Conservation (phyloP, 1,284 basidiomycete genomes). For the Meira miltonrushii region DNA sequence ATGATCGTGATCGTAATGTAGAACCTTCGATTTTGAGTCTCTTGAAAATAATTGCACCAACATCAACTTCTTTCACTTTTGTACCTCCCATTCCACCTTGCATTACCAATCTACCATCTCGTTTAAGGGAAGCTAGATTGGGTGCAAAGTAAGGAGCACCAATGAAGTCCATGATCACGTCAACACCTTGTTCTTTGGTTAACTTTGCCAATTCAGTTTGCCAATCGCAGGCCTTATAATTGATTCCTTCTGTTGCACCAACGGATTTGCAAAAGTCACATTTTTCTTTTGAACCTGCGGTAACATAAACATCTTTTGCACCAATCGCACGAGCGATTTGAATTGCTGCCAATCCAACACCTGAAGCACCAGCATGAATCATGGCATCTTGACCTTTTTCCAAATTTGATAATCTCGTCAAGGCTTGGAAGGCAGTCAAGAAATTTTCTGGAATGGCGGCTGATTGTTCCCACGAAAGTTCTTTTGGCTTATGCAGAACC, state of each 20-base stretch:
- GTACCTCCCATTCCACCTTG: conserved; percentile 68
- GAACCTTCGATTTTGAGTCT: conserved; percentile 83
- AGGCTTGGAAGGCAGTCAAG: conserved; percentile 48
- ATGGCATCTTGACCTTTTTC: conserved; percentile 71
- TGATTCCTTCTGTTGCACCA: conserved; percentile 68
- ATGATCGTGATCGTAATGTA: conserved; percentile 73
- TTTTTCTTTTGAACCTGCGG: conserved; percentile 80
- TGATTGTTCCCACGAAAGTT: conserved; percentile 72
- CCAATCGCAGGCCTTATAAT: conserved; percentile 81
- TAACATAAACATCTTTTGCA: conserved; percentile 58
- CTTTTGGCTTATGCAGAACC: conserved; percentile 68
- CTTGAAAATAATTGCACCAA: conserved; percentile 72
- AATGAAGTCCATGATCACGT: conserved; percentile 83
- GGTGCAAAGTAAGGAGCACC: conserved; percentile 75
- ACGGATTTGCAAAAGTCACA: conserved; percentile 66
- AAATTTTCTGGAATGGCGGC: conserved; percentile 47
- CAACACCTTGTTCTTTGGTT: conserved; percentile 59
- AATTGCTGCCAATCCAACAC: conserved; percentile 83
- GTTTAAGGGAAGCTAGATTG: conserved; percentile 71
- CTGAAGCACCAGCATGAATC: conserved; percentile 61
- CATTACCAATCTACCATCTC: conserved; percentile 73
- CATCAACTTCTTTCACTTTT: conserved; percentile 63
- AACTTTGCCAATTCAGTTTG: conserved; percentile 55
- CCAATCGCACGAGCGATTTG: conserved; percentile 73
- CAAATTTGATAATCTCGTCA: conserved; percentile 24